A percentile compares a stretch with the other conserved stretches of the same genome.
Conservation (phyloP, 2,329 filamentous ascomycete genomes). For the Hyphodiscus sp. region DNA sequence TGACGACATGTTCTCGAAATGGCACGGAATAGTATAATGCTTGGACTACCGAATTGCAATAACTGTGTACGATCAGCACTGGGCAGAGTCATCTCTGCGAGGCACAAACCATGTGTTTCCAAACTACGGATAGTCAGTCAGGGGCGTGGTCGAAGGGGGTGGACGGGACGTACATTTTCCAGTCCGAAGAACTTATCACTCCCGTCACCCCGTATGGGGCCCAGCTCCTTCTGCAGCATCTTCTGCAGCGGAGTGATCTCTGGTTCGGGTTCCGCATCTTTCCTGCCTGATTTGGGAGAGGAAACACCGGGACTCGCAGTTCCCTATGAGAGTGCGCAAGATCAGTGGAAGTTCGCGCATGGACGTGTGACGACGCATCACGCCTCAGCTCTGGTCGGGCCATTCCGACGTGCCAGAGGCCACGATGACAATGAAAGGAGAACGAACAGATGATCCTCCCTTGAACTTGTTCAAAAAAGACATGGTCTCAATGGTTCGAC, state of each 20-base stretch:
- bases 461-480: slow-evolving; percentile 56
- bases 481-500: slow-evolving; percentile 33
- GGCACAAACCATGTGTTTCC: slow-evolving; percentile 83
- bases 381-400: background rate
- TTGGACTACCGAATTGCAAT: slow-evolving; percentile 97
- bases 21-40: slow-evolving; percentile 92
- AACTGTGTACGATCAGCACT: slow-evolving; percentile 49
- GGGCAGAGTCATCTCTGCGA: background rate
- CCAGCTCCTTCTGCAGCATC: slow-evolving; percentile 69
- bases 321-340: slow-evolving; percentile 9
- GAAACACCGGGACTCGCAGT: slow-evolving; percentile 16
- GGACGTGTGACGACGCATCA: background rate
- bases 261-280: slow-evolving; percentile 31
- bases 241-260: slow-evolving; percentile 60
- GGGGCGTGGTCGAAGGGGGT: background rate
- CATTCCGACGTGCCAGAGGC: background rate
- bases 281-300: slow-evolving; percentile 20
- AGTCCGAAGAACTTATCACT: slow-evolving; percentile 98
- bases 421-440: background rate
- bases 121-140: slow-evolving; percentile 54
- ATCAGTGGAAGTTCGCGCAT: slow-evolving; percentile 12
- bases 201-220: slow-evolving; percentile 75
- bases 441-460: slow-evolving; percentile 47
- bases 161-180: slow-evolving; percentile 71
- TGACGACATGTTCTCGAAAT: slow-evolving; percentile 90